Base-by-base conservation (phyloP, 768 basidiomycete genomes). In the Tylopilus rubrobrunneus region DNA sequence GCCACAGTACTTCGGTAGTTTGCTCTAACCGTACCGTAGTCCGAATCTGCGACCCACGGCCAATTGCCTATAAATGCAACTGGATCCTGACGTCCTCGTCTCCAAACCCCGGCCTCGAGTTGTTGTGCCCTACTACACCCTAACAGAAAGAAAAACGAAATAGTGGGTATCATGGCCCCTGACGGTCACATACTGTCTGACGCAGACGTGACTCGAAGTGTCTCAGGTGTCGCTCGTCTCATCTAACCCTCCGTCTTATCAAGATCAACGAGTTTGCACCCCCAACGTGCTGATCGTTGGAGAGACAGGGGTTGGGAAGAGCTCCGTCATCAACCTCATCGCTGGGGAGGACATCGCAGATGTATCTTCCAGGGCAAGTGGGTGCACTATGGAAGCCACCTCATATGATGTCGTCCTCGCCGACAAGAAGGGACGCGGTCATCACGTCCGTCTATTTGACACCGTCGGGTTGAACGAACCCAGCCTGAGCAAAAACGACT, bases 271-370 rank as follows among this genome's bases (percentile, higher is more conserved):
- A 21, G 14, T 17, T 12, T 36, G 17, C 31, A 41, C 56, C 41
- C 73, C 73, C 43, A 77, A 77, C 10, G 63, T 56, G 7, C 75
- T 67, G 15, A 67, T 62, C 36, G 74, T 77, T 11, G 31, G 31
- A 31, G 31, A 31, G 31, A 31, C 31, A 31, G 31, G 31, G 10
- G 31, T 31, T 8, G 31, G 31, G 7, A 31, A 31, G 31, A 31
- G 31, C 31, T 31, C 31, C 31, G 31, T 31, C 31, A 31, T 31
- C 31, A 31, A 31, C 7, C 31, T 31, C 31, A 31, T 31, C 10
- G 31, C 31, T 31, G 31, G 31, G 11, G 37, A 56, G 5, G 14
- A 59, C 0, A 44, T 61, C 5, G 74, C 74, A 5, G 36, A 28
- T 0, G 62, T 67, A 8, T 72, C 70, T 10, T 62, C 64, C 19